Conservation (phyloP, 805 yeast genomes). For the Saccharomycopsis synnaedendra region DNA sequence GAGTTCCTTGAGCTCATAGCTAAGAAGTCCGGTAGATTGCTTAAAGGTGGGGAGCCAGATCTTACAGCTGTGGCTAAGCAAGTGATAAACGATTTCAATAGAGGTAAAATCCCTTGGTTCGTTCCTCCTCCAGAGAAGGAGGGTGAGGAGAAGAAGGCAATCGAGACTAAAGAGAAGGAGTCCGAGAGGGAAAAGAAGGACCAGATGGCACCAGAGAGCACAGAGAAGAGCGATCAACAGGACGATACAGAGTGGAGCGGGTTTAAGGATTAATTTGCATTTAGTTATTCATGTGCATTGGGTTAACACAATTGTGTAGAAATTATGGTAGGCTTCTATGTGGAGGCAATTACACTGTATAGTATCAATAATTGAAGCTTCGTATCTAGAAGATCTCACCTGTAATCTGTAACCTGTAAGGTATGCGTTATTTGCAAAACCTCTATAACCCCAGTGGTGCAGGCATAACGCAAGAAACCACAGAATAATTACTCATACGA, state of each 20-base stretch:
- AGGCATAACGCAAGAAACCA: background rate
- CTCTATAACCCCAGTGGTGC: background rate
- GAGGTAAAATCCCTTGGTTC: constrained; percentile 98
- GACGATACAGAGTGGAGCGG: background rate
- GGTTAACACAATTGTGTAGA: background rate
- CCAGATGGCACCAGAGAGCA: background rate
- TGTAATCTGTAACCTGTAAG: background rate
- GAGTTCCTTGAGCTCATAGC: constrained; percentile 89
- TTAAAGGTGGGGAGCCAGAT: constrained; percentile 98
- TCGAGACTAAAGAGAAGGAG: constrained; percentile 24
- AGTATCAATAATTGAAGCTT: background rate
- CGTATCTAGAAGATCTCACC: background rate
- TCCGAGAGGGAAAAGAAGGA: background rate
- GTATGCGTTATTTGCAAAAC: background rate
- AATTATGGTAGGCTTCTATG: background rate
- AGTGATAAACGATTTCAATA: constrained; percentile 84
- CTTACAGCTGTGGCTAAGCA: constrained; percentile 87
- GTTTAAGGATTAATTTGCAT: background rate
- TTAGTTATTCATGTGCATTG: background rate
- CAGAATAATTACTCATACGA: too few species aligned
- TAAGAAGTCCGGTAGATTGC: constrained; percentile 80
- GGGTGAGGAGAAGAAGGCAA: constrained; percentile 40
- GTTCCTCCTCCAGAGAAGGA: constrained; percentile 76
- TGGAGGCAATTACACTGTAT: background rate
- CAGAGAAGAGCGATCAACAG: background rate